Evolutionary conservation across 2,329 filamentous ascomycete species (phyloP).

Genomic region (Fusarium sp.): DNA sequence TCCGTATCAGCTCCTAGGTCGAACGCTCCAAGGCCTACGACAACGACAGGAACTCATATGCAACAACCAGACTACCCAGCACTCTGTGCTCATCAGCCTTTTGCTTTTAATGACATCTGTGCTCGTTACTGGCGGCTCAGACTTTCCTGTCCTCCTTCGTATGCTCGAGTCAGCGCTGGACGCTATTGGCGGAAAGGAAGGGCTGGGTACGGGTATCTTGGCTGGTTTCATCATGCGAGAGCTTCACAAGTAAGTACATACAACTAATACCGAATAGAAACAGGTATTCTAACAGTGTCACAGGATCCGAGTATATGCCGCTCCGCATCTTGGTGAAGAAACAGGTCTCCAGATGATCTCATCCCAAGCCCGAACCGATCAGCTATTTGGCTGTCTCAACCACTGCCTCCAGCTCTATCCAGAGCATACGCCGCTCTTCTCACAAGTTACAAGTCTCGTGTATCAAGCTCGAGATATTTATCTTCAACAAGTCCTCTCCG

Average conservation of each 20-base stretch:
- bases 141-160: constrained; percentile 41
- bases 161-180: constrained; percentile 44
- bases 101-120: constrained; percentile 38
- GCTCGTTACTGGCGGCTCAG: constrained; percentile 42
- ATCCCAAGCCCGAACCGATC: constrained; percentile 27
- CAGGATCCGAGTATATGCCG: constrained; percentile 41
- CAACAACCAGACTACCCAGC: constrained; percentile 12
- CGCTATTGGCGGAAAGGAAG: constrained; percentile 40
- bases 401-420: constrained; percentile 70
- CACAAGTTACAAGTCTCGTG: constrained; percentile 82
- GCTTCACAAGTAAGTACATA: constrained; percentile 40
- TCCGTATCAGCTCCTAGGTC: constrained; percentile 29
- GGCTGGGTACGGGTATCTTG: constrained; percentile 28
- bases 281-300: rapidly evolving
- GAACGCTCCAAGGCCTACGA: constrained; percentile 27
- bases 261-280: rapidly evolving
- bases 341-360: constrained; percentile 40
- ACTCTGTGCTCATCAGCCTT: constrained; percentile 38
- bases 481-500: constrained; percentile 71
- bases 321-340: constrained; percentile 40
- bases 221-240: constrained; percentile 39
- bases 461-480: constrained; percentile 87
- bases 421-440: constrained; percentile 79
- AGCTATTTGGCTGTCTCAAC: constrained; percentile 38
- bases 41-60: constrained; percentile 28